Conservation (phyloP, 2,329 filamentous ascomycete genomes). For the Nemania sp. region DNA sequence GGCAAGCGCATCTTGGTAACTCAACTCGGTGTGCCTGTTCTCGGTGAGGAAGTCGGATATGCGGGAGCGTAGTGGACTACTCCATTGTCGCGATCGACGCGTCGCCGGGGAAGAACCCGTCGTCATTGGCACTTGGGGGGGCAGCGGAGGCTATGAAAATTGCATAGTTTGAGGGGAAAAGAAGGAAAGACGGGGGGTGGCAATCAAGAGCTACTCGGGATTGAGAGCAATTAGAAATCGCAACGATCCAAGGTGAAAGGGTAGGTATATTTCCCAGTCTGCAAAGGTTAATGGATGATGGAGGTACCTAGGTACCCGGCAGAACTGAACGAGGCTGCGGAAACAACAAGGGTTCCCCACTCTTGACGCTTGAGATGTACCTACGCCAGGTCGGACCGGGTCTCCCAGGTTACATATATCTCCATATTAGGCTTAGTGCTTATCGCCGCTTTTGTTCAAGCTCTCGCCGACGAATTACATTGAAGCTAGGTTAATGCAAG, state of each 20-base stretch:
- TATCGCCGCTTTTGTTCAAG: too few species aligned
- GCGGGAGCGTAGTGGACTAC: slow-evolving; percentile 60
- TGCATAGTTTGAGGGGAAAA: slow-evolving; percentile 30
- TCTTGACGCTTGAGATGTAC: too few species aligned
- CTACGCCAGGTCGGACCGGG: too few species aligned
- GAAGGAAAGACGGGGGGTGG: background rate
- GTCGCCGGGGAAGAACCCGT: slow-evolving; percentile 57
- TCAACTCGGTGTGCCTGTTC: slow-evolving; percentile 70
- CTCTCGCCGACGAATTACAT: too few species aligned
- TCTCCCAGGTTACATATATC: too few species aligned
- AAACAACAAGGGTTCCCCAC: too few species aligned
- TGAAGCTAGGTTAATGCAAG: too few species aligned
- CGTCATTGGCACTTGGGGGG: slow-evolving; percentile 53
- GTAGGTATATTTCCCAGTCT: background rate
- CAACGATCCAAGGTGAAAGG: background rate
- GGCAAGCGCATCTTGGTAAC: slow-evolving; percentile 74
- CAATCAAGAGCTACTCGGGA: background rate
- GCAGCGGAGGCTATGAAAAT: slow-evolving; percentile 38
- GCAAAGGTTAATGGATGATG: background rate
- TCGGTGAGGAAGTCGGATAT: slow-evolving; percentile 72
- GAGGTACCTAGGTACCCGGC: background rate
- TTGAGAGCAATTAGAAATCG: slow-evolving; percentile 17
- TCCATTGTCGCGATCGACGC: slow-evolving; percentile 54
- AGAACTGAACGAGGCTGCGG: background rate
- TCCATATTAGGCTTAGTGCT: too few species aligned